Evolutionary conservation across 208 protist genomes (phyloP).

Genomic region (Leishmania aethiopica): DNA sequence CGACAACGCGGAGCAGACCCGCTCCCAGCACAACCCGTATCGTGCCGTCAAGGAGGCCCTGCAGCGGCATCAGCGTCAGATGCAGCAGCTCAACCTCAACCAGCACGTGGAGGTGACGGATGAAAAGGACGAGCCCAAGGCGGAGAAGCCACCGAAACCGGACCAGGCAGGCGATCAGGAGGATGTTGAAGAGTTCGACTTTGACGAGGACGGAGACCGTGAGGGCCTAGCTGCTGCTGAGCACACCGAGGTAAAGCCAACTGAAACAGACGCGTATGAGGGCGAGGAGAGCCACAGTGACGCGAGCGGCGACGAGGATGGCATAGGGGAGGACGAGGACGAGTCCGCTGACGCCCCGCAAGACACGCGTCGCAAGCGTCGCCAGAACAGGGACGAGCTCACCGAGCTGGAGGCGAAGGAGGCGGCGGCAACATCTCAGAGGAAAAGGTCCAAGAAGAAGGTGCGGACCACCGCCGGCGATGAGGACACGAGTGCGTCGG

Average conservation of each 20-base stretch:
- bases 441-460: conserved; percentile 47
- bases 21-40: conserved; percentile 82
- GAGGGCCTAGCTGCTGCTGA: conserved; percentile 46
- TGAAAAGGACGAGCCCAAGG: conserved; percentile 45
- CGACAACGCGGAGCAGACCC: conserved; percentile 78
- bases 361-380: conserved; percentile 42
- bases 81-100: conserved; percentile 85
- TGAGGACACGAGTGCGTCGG: conserved; percentile 28
- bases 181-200: conserved; percentile 59
- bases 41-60: conserved; percentile 88
- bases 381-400: conserved; percentile 38
- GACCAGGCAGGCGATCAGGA: conserved; percentile 42
- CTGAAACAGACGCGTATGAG: conserved; percentile 19
- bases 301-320: conserved; percentile 19
- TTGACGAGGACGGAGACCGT: conserved; percentile 69
- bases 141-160: conserved; percentile 43
- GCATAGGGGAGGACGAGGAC: conserved; percentile 32
- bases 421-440: conserved; percentile 29
- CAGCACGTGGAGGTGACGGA: conserved; percentile 76
- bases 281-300: conserved; percentile 23
- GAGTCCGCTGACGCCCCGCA: conserved; percentile 37
- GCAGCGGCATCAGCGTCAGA: conserved; percentile 75
- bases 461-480: conserved; percentile 30
- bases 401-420: conserved; percentile 54
- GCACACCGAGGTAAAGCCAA: conserved; percentile 36